Evolutionary conservation across 805 yeast species (phyloP), one percentile per base, ranked within the genome.

Genomic region (Spathaspora hagerdaliae): DNA sequence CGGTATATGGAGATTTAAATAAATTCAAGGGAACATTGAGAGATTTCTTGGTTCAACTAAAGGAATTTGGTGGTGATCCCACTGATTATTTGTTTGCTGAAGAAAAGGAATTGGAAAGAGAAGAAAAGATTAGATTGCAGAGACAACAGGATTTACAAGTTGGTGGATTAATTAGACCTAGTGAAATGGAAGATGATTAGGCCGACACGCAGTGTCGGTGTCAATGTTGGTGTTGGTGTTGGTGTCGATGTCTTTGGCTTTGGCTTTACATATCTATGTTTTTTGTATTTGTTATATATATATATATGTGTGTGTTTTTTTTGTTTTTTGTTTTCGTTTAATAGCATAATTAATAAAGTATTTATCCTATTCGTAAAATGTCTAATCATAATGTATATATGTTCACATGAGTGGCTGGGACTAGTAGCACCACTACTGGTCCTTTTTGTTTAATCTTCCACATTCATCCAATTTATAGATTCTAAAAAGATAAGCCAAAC

Each of bases 21-120:
- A 85, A 81, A 61, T 94, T 94, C 73, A 83, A 82, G 66, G 88
- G 88, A 43, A 84, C 86, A 9, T 74, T 94, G 56, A 84, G 98
- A 67, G 99, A 94, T 69, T 94, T 94, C 79, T 77, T 94, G 63
- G 95, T 94, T 37, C 98, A 94, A 72, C 87, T 92, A 65, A 91
- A 90, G 69, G 96, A 92, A 68, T 81, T 79, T 60, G 99, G 98
- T 49, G 98, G 98, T 29, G 96, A 88, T 63, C 83, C 96, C 46
- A 89, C 96, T 19, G 97, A 91, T 63, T 94, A 94, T 63, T 74
- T 92, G 63, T 92, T 84, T 67, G 96, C 95, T 9, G 98, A 94
- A 60, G 99, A 92, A 61, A 86, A 83, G 61, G 96, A 89, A 64
- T 73, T 73, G 42, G 96, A 88, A 63, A 64, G 81, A 48, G 65